Base-by-base conservation (phyloP, 176 grass and related monocot genomes). In the Raddia distichophylla region DNA sequence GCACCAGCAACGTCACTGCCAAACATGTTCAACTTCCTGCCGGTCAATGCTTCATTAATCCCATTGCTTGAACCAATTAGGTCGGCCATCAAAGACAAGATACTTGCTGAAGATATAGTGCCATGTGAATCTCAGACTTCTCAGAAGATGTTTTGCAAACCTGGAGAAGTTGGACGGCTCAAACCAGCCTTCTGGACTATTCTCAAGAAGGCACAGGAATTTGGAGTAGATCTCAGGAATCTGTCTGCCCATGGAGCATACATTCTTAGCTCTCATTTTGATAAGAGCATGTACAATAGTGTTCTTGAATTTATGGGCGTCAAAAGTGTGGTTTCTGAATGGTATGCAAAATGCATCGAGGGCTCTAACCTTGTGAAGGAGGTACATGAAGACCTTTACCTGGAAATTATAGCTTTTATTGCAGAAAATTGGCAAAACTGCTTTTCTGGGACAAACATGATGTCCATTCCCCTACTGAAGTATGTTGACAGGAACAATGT, bases 141-240 rank as follows among this genome's bases (percentile, higher is more conserved):
- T 6, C 93, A 93, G 35, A 91, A 80, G 73, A 93, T 91, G 44
- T 97, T 97, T 61, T 89, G 91, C 79, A 93, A 89, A 61, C 91
- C 88, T 27, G 47, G 27, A 33, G 56, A 83, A 37, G 86, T 86
- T 84, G 58, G 81, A 1, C 60, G 91, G 61, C 79, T 97, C 3
- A 60, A 70, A 11, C 77, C 73, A n/a, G 64, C 60, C 14, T 91
- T 96, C 54, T 91, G 93, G 93, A 20, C 58, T 91, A 65, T 97
- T 13, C 73, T 97, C 47, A 52, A 11, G 7, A 80, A 91, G 60
- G 88, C 88, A 33, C 18, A 63, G 42, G 18, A 91, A 62, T 77
- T 11, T 0, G 68, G 61, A 51, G 81, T 91, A 6, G 86, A 89
- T 43, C 10, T 93, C 37, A 75, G 73, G 18, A 91, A 70, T 67